Conservation (phyloP, 352 stramenopile species). For the Globisporangium solare region DNA sequence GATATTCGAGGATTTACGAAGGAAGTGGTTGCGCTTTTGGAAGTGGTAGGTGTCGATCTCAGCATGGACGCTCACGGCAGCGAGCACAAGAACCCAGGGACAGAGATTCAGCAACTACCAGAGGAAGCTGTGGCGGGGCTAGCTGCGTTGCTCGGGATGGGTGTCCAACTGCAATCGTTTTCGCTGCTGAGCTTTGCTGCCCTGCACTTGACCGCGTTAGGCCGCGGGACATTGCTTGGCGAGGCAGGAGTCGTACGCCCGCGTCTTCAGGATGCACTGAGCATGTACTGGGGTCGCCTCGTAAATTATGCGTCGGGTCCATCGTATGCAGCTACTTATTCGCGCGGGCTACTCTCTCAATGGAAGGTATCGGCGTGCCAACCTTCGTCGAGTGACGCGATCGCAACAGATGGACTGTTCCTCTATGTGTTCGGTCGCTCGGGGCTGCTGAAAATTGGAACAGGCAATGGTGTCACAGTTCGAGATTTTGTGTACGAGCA, state of each 20-base stretch:
- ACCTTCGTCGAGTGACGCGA: constrained; percentile 59
- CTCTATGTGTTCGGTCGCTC: constrained; percentile 64
- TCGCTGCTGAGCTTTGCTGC: constrained; percentile 40
- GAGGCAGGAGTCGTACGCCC: constrained; percentile 8
- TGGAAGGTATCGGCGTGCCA: constrained; percentile 68
- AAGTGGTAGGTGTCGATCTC: constrained; percentile 18
- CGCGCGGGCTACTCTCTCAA: constrained; percentile 48
- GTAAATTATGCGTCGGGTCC: constrained; percentile 18
- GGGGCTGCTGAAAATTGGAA: constrained; percentile 69
- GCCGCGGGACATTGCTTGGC: constrained; percentile 15
- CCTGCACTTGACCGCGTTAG: constrained; percentile 27
- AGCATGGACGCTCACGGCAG: constrained; percentile 8
- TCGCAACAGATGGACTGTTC: constrained; percentile 63
- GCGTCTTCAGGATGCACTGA: constrained; percentile 23
- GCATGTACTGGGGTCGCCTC: constrained; percentile 26
- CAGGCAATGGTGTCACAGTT: constrained; percentile 52
- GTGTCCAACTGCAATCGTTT: constrained; percentile 62
- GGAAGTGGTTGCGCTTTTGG: constrained; percentile 18
- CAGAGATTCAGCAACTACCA: constrained; percentile 9
- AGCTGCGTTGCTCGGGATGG: constrained; percentile 40
- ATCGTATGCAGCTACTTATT: constrained; percentile 43
- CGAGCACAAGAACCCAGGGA: background rate
- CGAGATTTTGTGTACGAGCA: constrained; percentile 70
- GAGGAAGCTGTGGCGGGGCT: constrained; percentile 28
- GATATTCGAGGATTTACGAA: constrained; percentile 34